These are phyloP conservation scores for Avena sativa DNA, from an alignment of 176 grass and related monocot species.

Conservation along the genomic window DNA sequence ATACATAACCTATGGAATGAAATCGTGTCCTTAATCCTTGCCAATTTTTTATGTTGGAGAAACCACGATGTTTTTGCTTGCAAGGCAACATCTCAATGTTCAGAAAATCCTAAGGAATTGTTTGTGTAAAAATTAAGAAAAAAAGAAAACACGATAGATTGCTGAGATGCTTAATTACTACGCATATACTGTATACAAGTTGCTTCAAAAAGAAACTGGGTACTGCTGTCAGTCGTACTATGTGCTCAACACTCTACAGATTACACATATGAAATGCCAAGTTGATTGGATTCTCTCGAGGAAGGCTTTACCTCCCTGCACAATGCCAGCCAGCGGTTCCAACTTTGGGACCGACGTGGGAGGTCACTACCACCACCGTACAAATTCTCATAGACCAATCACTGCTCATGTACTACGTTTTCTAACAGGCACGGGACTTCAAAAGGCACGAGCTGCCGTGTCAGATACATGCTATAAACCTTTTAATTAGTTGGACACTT, in stretches of 20 bases:
- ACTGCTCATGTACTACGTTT: neutral
- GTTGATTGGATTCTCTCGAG: constrained; percentile 13
- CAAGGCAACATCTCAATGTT: neutral
- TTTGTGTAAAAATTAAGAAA: neutral
- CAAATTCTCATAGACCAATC: constrained; percentile 26
- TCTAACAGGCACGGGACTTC: neutral
- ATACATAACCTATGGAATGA: neutral
- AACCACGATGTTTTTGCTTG: neutral
- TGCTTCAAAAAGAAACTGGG: neutral
- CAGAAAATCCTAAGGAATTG: neutral
- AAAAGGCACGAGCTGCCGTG: constrained; percentile 36
- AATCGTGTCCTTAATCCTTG: neutral
- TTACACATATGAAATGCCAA: constrained; percentile 20
- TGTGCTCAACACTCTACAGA: neutral
- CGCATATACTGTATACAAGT: neutral
- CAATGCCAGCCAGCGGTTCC: neutral
- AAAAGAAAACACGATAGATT: neutral
- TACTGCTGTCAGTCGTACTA: neutral
- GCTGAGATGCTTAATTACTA: neutral
- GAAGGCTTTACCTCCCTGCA: constrained; percentile 26
- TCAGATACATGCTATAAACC: constrained; percentile 1
- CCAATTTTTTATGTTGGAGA: neutral
- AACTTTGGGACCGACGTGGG: constrained; percentile 30
- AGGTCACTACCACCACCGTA: neutral
- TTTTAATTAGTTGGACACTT: constrained; percentile 42